Percentiles rank a stretch among this genome's conserved stretches.
Conservation (phyloP, 495 filamentous ascomycete species). For the Diplogelasinospora grovesii region DNA sequence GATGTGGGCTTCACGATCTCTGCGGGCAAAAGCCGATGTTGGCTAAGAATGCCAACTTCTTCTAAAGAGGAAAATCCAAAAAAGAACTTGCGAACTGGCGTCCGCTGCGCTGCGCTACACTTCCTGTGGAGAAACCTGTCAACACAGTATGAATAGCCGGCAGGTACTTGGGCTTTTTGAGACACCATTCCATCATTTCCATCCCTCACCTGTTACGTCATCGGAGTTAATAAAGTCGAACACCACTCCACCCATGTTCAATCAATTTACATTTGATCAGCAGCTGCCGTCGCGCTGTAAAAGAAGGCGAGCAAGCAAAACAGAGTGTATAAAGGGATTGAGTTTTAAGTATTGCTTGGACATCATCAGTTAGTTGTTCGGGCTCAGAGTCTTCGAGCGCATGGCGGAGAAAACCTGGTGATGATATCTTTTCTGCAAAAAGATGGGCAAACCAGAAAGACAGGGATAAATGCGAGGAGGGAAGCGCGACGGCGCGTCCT, state of each 20-base stretch:
- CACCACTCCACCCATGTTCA: constrained; percentile 14
- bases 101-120: neutral
- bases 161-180: constrained; percentile 14
- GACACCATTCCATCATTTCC: constrained; percentile 22
- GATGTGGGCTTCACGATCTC: neutral
- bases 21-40: neutral
- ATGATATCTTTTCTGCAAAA: neutral
- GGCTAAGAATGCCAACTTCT: no score
- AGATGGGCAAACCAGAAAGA: neutral
- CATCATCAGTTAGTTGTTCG: no score
- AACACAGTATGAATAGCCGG: constrained; percentile 22
- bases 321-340: neutral
- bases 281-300: neutral
- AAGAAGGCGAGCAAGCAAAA: neutral
- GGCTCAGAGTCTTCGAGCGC: no score
- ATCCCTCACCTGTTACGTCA: constrained; percentile 27
- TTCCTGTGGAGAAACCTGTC: constrained; percentile 3
- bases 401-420: no score
- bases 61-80: no score
- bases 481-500: constrained; percentile 6
- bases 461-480: neutral
- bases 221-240: constrained; percentile 17
- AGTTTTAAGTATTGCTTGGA: neutral
- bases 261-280: constrained; percentile 1
- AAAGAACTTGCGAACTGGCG: neutral